Conservation (phyloP, 225 moss, liverwort and hornwort species). For the Takakia lepidozioides region DNA sequence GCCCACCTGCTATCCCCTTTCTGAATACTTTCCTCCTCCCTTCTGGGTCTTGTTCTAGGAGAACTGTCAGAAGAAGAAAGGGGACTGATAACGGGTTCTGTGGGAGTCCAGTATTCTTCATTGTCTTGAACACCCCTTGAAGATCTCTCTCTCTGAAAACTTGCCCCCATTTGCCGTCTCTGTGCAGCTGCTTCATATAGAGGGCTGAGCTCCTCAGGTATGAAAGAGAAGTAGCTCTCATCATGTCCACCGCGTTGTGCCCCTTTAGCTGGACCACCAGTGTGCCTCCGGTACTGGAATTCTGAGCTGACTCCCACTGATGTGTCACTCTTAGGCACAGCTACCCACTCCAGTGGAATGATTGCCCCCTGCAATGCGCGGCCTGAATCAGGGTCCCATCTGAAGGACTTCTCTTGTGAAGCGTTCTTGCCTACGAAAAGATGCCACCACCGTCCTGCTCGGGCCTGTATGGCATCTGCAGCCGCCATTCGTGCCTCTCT, state of each 20-base stretch:
- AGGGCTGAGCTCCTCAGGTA: slow-evolving; percentile 35
- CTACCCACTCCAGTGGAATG: slow-evolving; percentile 47
- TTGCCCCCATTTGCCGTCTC: slow-evolving; percentile 37
- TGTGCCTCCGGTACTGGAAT: slow-evolving; percentile 6
- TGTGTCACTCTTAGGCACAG: slow-evolving; percentile 13
- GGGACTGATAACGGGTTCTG: slow-evolving; percentile 29
- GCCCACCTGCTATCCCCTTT: slow-evolving; percentile 1
- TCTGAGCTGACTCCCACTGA: slow-evolving; percentile 3
- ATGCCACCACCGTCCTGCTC: slow-evolving; percentile 93
- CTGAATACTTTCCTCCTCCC: background rate
- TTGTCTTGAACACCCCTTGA: slow-evolving; percentile 10
- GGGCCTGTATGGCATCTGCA: slow-evolving; percentile 66
- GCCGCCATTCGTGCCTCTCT: slow-evolving; percentile 83
- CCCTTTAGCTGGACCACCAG: no score
- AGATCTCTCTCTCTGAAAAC: background rate
- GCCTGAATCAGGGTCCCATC: slow-evolving; percentile 25
- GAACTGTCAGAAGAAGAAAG: slow-evolving; percentile 19
- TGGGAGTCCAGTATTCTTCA: slow-evolving; percentile 84
- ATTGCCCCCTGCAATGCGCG: slow-evolving; percentile 58
- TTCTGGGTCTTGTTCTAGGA: slow-evolving; percentile 3
- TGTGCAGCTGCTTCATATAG: slow-evolving; percentile 63
- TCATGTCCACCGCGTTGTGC: no score
- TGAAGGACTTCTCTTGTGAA: slow-evolving; percentile 14
- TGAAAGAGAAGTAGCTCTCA: no score
- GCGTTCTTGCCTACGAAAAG: slow-evolving; percentile 47